A percentile compares a stretch with the other conserved stretches of the same genome.
Evolutionary conservation across 1,139 yeast genomes (phyloP).

Genomic region (Pichia sp.): DNA sequence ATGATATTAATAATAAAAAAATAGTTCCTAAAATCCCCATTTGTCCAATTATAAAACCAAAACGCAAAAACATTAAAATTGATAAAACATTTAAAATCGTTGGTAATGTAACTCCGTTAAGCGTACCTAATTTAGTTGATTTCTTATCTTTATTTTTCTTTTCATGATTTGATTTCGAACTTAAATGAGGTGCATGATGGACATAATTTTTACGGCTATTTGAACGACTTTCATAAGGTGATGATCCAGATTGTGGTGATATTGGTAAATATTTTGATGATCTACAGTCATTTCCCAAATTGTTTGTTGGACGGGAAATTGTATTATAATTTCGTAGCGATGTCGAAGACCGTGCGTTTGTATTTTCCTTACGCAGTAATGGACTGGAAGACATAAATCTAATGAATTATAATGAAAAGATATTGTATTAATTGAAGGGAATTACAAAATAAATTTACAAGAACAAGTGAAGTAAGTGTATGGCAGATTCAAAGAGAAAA

Average conservation of each 20-base stretch:
- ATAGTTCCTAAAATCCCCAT: conserved; percentile 66
- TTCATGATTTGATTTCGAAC: background rate
- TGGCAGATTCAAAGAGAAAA: no score
- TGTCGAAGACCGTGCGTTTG: conserved; percentile 1
- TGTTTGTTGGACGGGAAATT: background rate
- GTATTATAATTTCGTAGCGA: conserved; percentile 7
- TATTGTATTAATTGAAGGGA: no score
- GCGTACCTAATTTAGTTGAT: conserved; percentile 53
- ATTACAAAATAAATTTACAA: no score
- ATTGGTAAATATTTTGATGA: background rate
- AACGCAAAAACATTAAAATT: conserved; percentile 71
- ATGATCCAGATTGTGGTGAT: background rate
- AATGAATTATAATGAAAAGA: background rate
- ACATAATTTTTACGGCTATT: background rate
- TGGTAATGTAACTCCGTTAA: conserved; percentile 74
- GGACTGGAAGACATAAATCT: conserved; percentile 8
- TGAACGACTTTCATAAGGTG: background rate
- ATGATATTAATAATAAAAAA: conserved; percentile 51
- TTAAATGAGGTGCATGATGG: background rate
- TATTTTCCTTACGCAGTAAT: conserved; percentile 3
- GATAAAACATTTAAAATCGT: conserved; percentile 72
- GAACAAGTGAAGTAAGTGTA: no score
- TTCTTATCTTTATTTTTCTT: background rate
- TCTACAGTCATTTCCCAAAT: background rate
- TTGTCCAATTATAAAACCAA: conserved; percentile 75